phyloP scores from a whole-genome alignment of 352 stramenopile species.

The Phytophthora lateralis region DNA sequence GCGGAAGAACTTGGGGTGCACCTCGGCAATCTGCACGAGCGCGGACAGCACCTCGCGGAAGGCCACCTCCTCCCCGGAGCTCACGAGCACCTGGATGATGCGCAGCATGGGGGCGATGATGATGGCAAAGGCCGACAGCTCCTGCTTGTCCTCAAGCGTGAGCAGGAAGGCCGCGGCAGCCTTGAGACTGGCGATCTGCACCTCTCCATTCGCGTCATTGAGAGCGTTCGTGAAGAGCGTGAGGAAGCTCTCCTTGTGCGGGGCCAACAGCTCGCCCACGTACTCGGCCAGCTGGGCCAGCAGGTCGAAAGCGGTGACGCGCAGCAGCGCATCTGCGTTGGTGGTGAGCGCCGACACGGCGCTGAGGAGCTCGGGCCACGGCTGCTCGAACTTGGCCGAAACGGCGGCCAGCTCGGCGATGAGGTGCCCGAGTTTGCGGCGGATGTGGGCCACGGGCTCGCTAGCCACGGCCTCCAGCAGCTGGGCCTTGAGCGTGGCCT shows the following conservation, averaged over 20 bases:
- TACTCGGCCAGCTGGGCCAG: conserved; percentile 80
- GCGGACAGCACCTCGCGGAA: conserved; percentile 77
- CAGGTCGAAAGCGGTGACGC: conserved; percentile 80
- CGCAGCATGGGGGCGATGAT: conserved; percentile 77
- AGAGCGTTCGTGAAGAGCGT: conserved; percentile 77
- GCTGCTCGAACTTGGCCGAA: conserved; percentile 53
- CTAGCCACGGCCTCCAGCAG: conserved; percentile 68
- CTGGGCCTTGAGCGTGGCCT: conserved; percentile 68
- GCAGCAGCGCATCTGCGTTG: conserved; percentile 58
- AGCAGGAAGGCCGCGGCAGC: conserved; percentile 74
- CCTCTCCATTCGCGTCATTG: conserved; percentile 63
- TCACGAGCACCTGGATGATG: conserved; percentile 74
- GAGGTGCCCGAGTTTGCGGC: conserved; percentile 81
- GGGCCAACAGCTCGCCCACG: conserved; percentile 60
- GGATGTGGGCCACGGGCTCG: conserved; percentile 77
- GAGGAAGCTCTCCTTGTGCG: conserved; percentile 83
- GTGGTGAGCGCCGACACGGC: conserved; percentile 67
- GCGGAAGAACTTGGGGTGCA: conserved; percentile 87
- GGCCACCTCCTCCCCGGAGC: conserved; percentile 58
- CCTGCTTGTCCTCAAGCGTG: conserved; percentile 72
- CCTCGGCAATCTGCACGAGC: conserved; percentile 76
- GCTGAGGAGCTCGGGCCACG: conserved; percentile 76
- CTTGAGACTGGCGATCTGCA: conserved; percentile 79
- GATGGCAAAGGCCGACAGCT: conserved; percentile 70
- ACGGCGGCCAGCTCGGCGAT: conserved; percentile 77